Evolutionary conservation across 2,329 filamentous ascomycete species (phyloP), one percentile per base, ranked within the genome.

Genomic region (Stagonosporopsis cucurbitacearum): DNA sequence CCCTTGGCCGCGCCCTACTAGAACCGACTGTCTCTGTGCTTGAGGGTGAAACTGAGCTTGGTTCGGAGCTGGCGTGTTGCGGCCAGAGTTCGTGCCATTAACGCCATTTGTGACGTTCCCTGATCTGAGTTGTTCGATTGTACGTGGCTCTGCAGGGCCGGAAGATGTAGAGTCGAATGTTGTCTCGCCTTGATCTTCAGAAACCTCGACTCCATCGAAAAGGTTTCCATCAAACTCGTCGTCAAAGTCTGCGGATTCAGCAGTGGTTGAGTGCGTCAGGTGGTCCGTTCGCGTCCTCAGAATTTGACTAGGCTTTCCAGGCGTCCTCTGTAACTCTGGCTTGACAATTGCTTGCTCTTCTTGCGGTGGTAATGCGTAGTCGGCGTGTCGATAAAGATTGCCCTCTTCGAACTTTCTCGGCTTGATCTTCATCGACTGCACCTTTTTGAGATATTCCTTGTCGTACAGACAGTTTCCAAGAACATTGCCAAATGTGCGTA

Each of bases 391-490:
- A 76, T 97, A 88, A 33, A 98, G 81, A 36, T 88, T 88, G n/a
- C 84, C 83, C 59, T 90, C 86, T 64, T 94, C 87, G 78, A 92
- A 96, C 74, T 85, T 92, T 26, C 86, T 84, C 61, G 91, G 90
- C 53, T 84, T 82, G 15, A 88, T 85, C 80, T 96, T 98, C 69
- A 99, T 82, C 78, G 92, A 96, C 47, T 88, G 90, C n/a, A 98
- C 90, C 73, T 92, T 93, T 48, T 87, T 84, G 53, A 99, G 81
- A 72, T 96, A 99, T 58, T 94, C 88, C 76, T 97, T 96, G 79
- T 99, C 95, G 77, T 99, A 98, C 56, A 99, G 88, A 80, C 95
- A 99, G 73, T 98, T 99, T n/a, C 95, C 95, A 50, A 99, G 81
- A 15, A 98, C 89, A 68, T 98, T 98, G 57, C 95, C 95, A 76